Base-by-base conservation (phyloP, 1,284 basidiomycete genomes). In the Agroathelia rolfsii region DNA sequence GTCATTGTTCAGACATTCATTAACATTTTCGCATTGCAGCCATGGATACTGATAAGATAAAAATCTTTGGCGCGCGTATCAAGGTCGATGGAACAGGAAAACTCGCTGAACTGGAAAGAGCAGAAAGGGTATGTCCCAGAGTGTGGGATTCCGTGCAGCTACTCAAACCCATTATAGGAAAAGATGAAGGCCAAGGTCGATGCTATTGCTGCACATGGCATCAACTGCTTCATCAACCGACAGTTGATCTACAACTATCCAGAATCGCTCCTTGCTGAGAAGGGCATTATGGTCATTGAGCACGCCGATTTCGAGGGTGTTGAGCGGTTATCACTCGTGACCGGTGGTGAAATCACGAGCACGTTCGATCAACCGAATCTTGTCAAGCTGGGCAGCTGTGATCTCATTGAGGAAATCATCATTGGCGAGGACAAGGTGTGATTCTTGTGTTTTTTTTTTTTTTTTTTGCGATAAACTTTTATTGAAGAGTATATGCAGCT, bases 41-140 rank as follows among this genome's bases (percentile, higher is more conserved):
- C 5, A 97, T 98, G 95, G 94, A 98, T 64, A 98, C 95, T 19
- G 95, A 98, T 64, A 98, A 98, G 64, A 95, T 98, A 66, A 98
- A 98, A 64, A 85, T 98, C 37, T 98, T 98, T 49, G 95, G 94
- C 32, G 94, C 95, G 0, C 76, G 92, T 18, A 81, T 98, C 34
- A 89, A 93, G 55, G 94, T 98, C 9, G 92, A 97, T 49, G 74
- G 88, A 20, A 96, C 95, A 1, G 85, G 90, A 37, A 95, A 98
- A 64, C 75, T 98, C 4, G 95, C 95, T 15, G 95, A 99, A 57
- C 77, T 98, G 5, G 95, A 99, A 60, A 79, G 93, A 10, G 94
- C 94, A 5, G 94, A 97, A 61, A 71, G 80, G 50, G 84, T 81
- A 41, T 25, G 63, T 49, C 5, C 1, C 2, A 2, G 15, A n/a